phyloP scores from a whole-genome alignment of 805 yeast species.

The Candida endomychidarum region DNA sequence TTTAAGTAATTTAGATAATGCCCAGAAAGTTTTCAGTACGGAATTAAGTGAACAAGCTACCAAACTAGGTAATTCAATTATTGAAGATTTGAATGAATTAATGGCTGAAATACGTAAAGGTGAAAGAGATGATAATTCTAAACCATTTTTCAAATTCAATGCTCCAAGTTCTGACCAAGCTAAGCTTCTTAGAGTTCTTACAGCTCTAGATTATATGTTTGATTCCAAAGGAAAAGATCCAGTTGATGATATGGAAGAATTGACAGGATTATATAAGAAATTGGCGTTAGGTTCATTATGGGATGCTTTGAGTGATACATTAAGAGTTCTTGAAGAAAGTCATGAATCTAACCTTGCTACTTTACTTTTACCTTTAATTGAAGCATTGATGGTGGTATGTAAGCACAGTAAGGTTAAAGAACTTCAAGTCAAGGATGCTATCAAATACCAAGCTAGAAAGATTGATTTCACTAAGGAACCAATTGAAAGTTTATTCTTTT shows the following conservation, averaged over 20 bases:
- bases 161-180: constrained; percentile 85
- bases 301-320: constrained; percentile 78
- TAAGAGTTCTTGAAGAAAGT: constrained; percentile 60
- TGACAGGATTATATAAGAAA: constrained; percentile 61
- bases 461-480: constrained; percentile 73
- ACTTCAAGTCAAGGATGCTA: constrained; percentile 51
- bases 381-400: constrained; percentile 94
- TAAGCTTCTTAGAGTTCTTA: constrained; percentile 76
- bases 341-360: constrained; percentile 61
- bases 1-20: constrained; percentile 57
- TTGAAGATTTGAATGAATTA: constrained; percentile 54
- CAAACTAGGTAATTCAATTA: constrained; percentile 52
- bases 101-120: constrained; percentile 41
- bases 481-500: constrained; percentile 73
- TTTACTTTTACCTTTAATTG: constrained; percentile 80
- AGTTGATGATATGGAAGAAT: constrained; percentile 40
- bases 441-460: constrained; percentile 60
- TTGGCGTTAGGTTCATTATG: constrained; percentile 77
- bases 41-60: constrained; percentile 69
- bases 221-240: constrained; percentile 32
- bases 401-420: constrained; percentile 73
- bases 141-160: constrained; percentile 65
- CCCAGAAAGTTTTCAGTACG: constrained; percentile 62
- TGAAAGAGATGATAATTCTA: constrained; percentile 45
- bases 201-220: constrained; percentile 83